These are phyloP conservation scores for Paramecium pentaurelia DNA, from an alignment of 73 alveolate genomes.

Conservation along the genomic window DNA sequence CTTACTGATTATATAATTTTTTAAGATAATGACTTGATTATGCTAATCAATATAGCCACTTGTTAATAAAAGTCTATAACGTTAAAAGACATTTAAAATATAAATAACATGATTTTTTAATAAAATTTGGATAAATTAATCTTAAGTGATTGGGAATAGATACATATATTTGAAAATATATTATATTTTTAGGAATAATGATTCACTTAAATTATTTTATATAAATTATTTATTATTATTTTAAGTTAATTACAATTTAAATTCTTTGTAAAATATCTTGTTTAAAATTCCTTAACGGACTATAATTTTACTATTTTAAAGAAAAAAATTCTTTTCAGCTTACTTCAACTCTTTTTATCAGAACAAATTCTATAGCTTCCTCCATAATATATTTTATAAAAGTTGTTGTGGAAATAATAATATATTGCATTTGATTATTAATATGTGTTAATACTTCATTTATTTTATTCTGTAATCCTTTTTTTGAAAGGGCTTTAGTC, in stretches of 20 bases:
- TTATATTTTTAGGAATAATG: neutral
- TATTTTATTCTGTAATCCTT: neutral
- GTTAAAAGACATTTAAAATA: neutral
- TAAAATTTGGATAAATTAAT: neutral
- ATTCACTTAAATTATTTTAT: neutral
- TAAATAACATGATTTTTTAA: neutral
- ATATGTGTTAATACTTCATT: neutral
- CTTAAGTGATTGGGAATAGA: neutral
- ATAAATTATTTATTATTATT: neutral
- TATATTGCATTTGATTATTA: neutral
- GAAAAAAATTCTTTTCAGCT: neutral
- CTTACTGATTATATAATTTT: neutral
- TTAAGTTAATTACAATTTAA: neutral
- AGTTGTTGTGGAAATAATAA: neutral
- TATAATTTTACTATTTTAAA: neutral
- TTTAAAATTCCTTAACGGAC: too few relatives aligned
- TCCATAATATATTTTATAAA: too few relatives aligned
- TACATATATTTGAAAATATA: neutral
- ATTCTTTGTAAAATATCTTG: neutral
- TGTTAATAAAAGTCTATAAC: neutral
- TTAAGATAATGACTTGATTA: neutral
- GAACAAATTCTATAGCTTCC: neutral
- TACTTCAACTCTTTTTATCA: too few relatives aligned
- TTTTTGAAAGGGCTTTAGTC: neutral
- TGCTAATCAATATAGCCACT: neutral